Base-by-base conservation (phyloP, 2,329 filamentous ascomycete species). In the Acrodontium crateriforme region DNA sequence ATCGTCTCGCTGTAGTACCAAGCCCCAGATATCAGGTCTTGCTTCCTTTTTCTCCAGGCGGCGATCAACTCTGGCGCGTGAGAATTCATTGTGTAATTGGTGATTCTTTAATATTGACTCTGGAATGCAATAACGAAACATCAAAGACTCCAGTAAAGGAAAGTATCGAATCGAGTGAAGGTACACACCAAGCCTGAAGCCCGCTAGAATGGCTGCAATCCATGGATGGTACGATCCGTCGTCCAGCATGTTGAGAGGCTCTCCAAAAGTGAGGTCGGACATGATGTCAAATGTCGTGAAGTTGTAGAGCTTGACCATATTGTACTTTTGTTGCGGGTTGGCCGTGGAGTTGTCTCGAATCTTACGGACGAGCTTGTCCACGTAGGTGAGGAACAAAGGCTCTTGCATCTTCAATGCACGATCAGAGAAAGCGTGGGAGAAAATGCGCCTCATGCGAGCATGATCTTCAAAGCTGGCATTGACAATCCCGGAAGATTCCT, bases 351-450 rank as follows among this genome's bases (percentile, higher is more conserved):
- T n/a, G 36, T 48, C 50, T 33, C 40, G 45, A 16, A 65, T 37
- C 16, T 48, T 49, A 5, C 41, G 24, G 16, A 63, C 46, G 18
- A 64, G 50, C 7, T 59, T 35, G 25, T 55, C 45, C 12, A 59
- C 52, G 36, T 63, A 60, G 0, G 38, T 35, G 30, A 50, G 44
- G 34, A 65, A 28, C 38, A 57, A 48, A 1, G 49, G 45, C 36
- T 58, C 51, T 30, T 61, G 56, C 27, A 54, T 49, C 14, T 50
- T 36, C 19, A 61, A 28, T 2, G 55, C 55, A 31, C 53, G 51
- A 25, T 56, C 50, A 4, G 45, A 50, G 38, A 61, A 60, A 7
- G 54, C 53, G 38, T 59, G 50, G 4, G 55, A 50, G 3, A 60
- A 45, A 9, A 52, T 46, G 12, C 55, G 45, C 17, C 56, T 43